These are phyloP conservation scores for Solanum ossicruentum DNA, from an alignment of 257 asterid genomes.

Conservation along the genomic window DNA sequence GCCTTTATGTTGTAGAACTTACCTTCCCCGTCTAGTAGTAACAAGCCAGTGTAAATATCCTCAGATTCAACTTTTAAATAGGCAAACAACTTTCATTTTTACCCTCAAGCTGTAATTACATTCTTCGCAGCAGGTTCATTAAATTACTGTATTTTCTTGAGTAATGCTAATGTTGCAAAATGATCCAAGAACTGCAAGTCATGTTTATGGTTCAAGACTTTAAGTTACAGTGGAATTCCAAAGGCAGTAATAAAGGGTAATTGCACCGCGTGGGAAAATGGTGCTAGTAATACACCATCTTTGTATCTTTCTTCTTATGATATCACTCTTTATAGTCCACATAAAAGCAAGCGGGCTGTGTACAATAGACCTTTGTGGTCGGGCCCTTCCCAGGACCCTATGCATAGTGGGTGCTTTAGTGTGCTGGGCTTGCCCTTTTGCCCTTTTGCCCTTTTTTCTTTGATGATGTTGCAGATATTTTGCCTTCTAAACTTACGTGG, in stretches of 20 bases:
- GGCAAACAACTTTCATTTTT: neutral
- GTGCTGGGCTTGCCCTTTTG: too few species aligned
- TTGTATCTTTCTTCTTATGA: neutral
- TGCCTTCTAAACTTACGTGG: neutral
- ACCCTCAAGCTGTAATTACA: neutral
- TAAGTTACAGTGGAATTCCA: neutral
- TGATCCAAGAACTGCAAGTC: neutral
- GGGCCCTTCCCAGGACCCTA: too few species aligned
- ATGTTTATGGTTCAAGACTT: neutral
- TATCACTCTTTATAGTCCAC: neutral
- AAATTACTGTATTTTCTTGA: neutral
- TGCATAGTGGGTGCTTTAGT: too few species aligned
- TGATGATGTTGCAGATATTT: neutral
- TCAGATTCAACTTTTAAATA: neutral
- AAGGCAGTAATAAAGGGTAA: neutral
- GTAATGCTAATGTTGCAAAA: neutral
- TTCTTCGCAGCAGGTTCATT: neutral
- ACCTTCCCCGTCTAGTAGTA: neutral
- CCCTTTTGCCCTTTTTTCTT: neutral
- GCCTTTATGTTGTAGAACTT: neutral
- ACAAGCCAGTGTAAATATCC: neutral
- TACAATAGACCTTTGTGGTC: too few species aligned
- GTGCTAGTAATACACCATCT: neutral
- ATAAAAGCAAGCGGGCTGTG: neutral
- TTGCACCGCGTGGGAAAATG: neutral